These are phyloP conservation scores for Botrytis elliptica DNA, from an alignment of 2,329 filamentous ascomycete genomes.

Conservation along the genomic window DNA sequence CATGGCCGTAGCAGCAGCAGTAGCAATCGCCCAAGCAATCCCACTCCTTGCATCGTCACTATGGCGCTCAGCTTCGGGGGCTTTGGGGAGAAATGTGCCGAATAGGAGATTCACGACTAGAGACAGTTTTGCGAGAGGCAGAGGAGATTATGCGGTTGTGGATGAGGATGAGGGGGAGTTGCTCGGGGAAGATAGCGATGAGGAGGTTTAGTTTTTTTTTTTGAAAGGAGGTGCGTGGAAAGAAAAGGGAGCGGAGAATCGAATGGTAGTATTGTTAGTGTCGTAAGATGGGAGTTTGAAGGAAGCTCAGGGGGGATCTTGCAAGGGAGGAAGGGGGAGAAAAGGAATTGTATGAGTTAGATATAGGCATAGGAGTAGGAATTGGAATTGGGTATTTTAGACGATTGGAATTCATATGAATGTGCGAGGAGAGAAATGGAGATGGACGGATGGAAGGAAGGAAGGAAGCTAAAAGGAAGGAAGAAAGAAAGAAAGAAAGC, in stretches of 20 bases:
- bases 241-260: neutral
- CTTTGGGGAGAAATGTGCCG: slow-evolving; percentile 48
- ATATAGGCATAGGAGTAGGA: neutral
- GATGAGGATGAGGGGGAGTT: slow-evolving; percentile 94
- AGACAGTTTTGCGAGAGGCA: slow-evolving; percentile 81
- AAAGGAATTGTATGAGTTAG: neutral
- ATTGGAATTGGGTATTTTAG: slow-evolving; percentile 6
- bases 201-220: slow-evolving; percentile 60
- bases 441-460: neutral
- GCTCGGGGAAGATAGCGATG: slow-evolving; percentile 88
- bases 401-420: neutral
- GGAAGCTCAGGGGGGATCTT: neutral
- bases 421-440: neutral
- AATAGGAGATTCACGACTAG: slow-evolving; percentile 72
- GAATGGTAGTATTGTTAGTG: neutral
- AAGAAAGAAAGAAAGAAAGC: no score
- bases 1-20: slow-evolving; percentile 64
- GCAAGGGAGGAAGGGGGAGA: neutral
- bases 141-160: slow-evolving; percentile 84
- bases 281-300: neutral
- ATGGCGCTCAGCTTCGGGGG: slow-evolving; percentile 62
- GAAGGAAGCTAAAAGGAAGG: neutral
- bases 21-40: slow-evolving; percentile 58
- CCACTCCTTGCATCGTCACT: slow-evolving; percentile 72
- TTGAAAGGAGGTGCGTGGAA: neutral